Conservation (phyloP, 2,329 filamentous ascomycete genomes). For the Fusarium compactum region DNA sequence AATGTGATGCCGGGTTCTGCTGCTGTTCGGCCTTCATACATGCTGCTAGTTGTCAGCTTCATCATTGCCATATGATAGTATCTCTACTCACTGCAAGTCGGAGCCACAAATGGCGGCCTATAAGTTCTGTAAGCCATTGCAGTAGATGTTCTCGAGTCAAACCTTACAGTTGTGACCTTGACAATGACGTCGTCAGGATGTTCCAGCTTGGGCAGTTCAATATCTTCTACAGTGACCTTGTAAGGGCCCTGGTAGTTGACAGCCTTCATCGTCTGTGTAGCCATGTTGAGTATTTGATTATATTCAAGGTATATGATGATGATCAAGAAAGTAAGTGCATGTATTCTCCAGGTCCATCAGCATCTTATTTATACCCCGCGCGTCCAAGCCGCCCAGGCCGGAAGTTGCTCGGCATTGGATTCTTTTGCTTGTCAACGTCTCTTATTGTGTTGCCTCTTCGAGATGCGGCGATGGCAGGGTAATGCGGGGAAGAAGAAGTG, state of each 20-base stretch:
- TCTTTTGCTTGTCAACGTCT: conserved; percentile 7
- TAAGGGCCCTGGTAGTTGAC: conserved; percentile 72
- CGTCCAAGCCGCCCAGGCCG: conserved; percentile 7
- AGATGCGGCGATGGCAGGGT: conserved; percentile 27
- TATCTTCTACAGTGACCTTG: conserved; percentile 72
- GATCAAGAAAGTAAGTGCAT: neutral
- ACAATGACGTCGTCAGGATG: conserved; percentile 75
- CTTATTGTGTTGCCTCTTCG: conserved; percentile 18
- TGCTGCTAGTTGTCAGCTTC: conserved; percentile 53
- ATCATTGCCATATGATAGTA: fast-evolving
- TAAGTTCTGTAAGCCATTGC: conserved; percentile 7
- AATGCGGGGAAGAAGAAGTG: conserved; percentile 24
- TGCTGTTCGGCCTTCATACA: conserved; percentile 75
- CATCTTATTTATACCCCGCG: conserved; percentile 29
- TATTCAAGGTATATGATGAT: neutral
- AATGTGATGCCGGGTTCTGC: conserved; percentile 73
- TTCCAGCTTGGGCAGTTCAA: conserved; percentile 68
- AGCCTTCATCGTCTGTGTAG: conserved; percentile 65
- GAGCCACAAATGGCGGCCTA: conserved; percentile 66
- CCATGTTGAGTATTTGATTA: conserved; percentile 30
- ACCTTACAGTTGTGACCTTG: conserved; percentile 71
- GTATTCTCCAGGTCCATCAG: neutral
- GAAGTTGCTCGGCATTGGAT: conserved; percentile 28
- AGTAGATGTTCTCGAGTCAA: neutral
- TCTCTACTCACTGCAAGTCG: conserved; percentile 56